Conservation (phyloP, 345 rosid species). For the Eucalyptus pauciflora region DNA sequence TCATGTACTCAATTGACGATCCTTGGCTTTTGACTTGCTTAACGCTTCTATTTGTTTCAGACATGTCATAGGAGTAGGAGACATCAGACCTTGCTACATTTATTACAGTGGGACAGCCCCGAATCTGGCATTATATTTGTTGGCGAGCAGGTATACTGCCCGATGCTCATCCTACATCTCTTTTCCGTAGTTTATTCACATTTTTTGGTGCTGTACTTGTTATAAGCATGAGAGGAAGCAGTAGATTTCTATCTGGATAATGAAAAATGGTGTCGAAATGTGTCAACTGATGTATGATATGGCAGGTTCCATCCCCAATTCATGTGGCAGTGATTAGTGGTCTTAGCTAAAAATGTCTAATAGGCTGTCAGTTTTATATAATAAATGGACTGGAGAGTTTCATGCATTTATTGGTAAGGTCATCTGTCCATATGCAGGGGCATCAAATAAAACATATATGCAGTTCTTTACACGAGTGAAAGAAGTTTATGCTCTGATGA, state of each 20-base stretch:
- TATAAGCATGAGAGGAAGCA: background rate
- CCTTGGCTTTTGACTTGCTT: background rate
- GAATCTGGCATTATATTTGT: constrained; percentile 71
- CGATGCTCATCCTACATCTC: background rate
- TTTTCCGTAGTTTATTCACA: background rate
- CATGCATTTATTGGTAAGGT: background rate
- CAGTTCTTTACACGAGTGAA: background rate
- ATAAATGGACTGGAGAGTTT: background rate
- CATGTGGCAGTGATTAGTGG: background rate
- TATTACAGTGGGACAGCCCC: constrained; percentile 52
- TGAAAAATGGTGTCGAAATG: background rate
- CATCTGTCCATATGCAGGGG: background rate
- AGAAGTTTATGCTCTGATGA: background rate
- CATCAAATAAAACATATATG: background rate
- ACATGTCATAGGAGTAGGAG: constrained; percentile 33
- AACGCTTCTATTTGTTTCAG: constrained; percentile 12
- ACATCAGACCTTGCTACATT: constrained; percentile 43
- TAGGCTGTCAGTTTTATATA: background rate
- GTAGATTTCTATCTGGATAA: background rate
- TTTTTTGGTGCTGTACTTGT: background rate
- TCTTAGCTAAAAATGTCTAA: background rate
- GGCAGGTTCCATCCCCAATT: background rate
- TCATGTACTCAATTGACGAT: background rate
- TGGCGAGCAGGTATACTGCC: constrained; percentile 60
- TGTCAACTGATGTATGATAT: background rate